Conservation (phyloP, 345 rosid genomes). For the Citrus trifoliata region DNA sequence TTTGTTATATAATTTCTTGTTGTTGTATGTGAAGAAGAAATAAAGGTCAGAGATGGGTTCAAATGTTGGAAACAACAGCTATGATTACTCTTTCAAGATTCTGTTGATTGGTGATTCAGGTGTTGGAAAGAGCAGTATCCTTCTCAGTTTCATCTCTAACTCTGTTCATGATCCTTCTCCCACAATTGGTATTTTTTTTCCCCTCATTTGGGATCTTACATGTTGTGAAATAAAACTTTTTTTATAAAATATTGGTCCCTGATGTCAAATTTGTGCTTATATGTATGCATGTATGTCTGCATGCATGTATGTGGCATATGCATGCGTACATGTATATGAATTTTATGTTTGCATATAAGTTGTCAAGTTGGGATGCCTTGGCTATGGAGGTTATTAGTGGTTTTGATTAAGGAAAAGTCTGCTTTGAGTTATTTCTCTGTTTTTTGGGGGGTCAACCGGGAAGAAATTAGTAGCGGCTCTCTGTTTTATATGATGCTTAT, state of each 20-base stretch:
- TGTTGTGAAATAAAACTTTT: conserved; percentile 1
- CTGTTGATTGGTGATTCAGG: conserved; percentile 95
- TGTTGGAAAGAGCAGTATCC: conserved; percentile 93
- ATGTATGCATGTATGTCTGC: neutral
- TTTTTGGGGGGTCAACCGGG: neutral
- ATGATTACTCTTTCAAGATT: conserved; percentile 89
- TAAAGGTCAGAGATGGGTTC: conserved; percentile 20
- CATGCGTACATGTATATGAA: neutral
- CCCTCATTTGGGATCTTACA: neutral
- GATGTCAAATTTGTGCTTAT: neutral
- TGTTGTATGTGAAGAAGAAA: neutral
- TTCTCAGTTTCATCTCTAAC: conserved; percentile 76
- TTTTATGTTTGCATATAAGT: neutral
- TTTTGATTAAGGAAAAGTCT: neutral
- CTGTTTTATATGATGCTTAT: neutral
- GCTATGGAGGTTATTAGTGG: neutral
- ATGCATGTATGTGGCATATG: too few relatives aligned
- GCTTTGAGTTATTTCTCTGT: conserved; percentile 3
- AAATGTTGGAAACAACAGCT: conserved; percentile 46
- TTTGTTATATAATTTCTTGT: neutral
- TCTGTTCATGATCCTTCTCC: conserved; percentile 75
- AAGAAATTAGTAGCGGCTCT: neutral
- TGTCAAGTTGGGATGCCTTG: neutral
- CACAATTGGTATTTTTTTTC: conserved; percentile 56
- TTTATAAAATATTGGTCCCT: neutral